These are phyloP conservation scores for Lolium multiflorum DNA, from an alignment of 176 grass and related monocot species.

Conservation along the genomic window DNA sequence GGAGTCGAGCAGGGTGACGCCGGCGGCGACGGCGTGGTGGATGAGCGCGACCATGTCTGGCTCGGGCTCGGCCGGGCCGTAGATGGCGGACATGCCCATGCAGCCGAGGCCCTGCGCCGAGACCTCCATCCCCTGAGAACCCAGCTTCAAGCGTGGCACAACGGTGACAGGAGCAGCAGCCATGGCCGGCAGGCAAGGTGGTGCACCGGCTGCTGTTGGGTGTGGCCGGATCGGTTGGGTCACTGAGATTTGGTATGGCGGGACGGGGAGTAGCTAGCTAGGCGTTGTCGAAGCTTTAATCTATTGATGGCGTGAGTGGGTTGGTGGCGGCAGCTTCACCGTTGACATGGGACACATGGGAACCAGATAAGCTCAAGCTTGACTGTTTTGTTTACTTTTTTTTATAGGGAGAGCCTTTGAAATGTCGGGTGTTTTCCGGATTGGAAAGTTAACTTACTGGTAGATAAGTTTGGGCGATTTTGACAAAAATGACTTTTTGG, in stretches of 20 bases:
- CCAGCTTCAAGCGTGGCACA: constrained; percentile 54
- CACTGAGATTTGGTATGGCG: neutral
- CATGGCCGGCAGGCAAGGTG: neutral
- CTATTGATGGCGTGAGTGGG: neutral
- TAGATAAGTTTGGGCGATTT: no score
- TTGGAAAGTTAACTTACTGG: no score
- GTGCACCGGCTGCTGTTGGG: neutral
- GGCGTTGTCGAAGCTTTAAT: neutral
- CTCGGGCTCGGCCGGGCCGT: constrained; percentile 71
- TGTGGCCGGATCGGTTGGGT: neutral
- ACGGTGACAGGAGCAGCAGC: neutral
- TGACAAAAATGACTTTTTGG: no score
- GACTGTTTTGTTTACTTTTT: neutral
- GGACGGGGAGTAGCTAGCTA: constrained; percentile 5
- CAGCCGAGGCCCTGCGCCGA: constrained; percentile 79
- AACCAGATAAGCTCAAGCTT: neutral
- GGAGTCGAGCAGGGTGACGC: constrained; percentile 82
- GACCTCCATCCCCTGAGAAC: constrained; percentile 76
- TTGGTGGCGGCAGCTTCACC: neutral
- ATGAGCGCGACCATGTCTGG: constrained; percentile 75
- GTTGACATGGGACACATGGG: neutral
- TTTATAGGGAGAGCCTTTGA: no score
- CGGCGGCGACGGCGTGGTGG: constrained; percentile 68
- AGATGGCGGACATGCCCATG: constrained; percentile 80
- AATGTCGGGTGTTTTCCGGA: no score